These are phyloP conservation scores for Ogataea minuta DNA, from an alignment of 805 yeast species.

Conservation along the genomic window DNA sequence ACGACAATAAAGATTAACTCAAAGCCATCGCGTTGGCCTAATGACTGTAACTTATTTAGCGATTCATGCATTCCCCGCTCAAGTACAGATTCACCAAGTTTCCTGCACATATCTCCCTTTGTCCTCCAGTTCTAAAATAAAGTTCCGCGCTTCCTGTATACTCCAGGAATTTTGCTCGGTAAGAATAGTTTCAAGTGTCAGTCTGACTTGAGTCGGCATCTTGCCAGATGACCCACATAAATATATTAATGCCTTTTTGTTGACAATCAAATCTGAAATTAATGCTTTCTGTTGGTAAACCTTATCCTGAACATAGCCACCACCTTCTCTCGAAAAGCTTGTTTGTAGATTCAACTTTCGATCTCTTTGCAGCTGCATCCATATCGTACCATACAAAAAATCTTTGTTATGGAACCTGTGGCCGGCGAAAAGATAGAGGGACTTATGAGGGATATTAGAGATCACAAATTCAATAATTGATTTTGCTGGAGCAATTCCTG, in stretches of 20 bases:
- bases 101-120: constrained; percentile 75
- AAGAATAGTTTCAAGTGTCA: constrained; percentile 69
- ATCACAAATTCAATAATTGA: constrained; percentile 51
- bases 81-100: constrained; percentile 58
- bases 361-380: constrained; percentile 39
- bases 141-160: constrained; percentile 47
- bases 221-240: constrained; percentile 92
- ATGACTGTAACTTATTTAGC: too few species aligned
- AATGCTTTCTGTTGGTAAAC: constrained; percentile 49
- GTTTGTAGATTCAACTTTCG: constrained; percentile 41
- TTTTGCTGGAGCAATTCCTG: constrained; percentile 94
- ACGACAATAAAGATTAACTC: neutral
- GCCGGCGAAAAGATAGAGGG: constrained; percentile 67
- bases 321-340: constrained; percentile 49
- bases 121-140: constrained; percentile 58
- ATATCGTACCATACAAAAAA: constrained; percentile 57
- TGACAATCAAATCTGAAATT: constrained; percentile 52
- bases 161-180: constrained; percentile 42
- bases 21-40: neutral
- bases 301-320: constrained; percentile 77
- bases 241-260: constrained; percentile 61
- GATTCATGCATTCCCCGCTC: too few species aligned
- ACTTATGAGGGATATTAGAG: constrained; percentile 22
- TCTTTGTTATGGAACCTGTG: constrained; percentile 67
- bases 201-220: constrained; percentile 81